Conservation (phyloP, 202 grass and related monocot species). For the Musa balbisiana region DNA sequence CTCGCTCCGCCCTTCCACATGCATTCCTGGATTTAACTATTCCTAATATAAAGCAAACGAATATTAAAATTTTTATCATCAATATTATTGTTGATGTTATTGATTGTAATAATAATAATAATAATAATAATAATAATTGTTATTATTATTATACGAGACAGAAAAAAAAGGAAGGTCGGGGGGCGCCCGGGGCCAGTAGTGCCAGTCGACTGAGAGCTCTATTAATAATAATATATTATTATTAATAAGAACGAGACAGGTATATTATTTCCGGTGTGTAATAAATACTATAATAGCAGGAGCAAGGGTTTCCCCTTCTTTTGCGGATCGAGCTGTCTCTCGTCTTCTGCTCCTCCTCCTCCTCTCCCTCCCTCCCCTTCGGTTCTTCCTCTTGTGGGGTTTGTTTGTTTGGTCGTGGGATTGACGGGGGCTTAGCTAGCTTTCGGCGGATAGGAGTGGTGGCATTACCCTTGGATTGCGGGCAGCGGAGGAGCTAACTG, state of each 20-base stretch:
- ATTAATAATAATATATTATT: no score
- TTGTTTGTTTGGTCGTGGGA: background rate
- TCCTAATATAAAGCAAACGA: no score
- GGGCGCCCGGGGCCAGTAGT: no score
- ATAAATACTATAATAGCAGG: background rate
- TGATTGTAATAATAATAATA: no score
- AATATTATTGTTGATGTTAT: no score
- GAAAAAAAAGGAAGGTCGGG: no score
- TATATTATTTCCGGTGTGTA: background rate
- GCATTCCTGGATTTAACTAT: no score
- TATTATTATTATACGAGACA: no score
- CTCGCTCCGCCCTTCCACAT: no score
- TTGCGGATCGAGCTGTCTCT: background rate
- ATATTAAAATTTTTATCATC: no score
- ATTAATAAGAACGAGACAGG: background rate
- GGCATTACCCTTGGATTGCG: background rate
- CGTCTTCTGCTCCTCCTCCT: background rate
- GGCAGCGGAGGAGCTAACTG: background rate
- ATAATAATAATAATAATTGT: no score
- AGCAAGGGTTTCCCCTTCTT: background rate
- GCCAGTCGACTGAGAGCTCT: no score
- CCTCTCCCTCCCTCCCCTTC: background rate
- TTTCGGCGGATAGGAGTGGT: constrained; percentile 11
- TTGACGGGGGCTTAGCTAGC: background rate
- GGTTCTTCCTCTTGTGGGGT: background rate